Conservation (phyloP, 768 basidiomycete species). For the Suillus variegatus region DNA sequence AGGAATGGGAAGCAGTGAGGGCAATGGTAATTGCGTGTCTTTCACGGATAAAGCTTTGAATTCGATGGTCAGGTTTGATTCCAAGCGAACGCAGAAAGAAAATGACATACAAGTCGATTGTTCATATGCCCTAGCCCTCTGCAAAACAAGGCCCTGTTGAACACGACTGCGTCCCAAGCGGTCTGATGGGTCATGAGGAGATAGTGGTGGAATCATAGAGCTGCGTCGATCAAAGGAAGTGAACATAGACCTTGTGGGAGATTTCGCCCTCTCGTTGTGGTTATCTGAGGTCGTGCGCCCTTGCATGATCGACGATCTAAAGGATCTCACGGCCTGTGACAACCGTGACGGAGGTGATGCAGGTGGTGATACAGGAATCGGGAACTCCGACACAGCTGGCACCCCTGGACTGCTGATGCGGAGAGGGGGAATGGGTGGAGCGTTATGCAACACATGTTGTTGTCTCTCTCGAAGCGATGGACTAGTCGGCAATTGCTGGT, state of each 20-base stretch:
- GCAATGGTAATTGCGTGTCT: slow-evolving; percentile 40
- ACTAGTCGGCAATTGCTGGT: slow-evolving; percentile 9
- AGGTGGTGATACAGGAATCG: slow-evolving; percentile 16
- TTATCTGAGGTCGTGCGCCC: slow-evolving; percentile 14
- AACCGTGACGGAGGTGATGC: slow-evolving; percentile 21
- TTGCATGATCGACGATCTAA: slow-evolving; percentile 25
- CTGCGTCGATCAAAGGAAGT: slow-evolving; percentile 18
- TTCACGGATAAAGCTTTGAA: slow-evolving; percentile 13
- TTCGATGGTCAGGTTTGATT: neutral
- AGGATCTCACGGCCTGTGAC: slow-evolving; percentile 19
- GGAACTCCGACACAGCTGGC: slow-evolving; percentile 23
- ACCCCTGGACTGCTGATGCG: slow-evolving; percentile 20
- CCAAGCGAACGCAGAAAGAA: neutral
- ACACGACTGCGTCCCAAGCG: slow-evolving; percentile 9
- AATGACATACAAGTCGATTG: slow-evolving; percentile 21
- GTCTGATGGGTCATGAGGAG: slow-evolving; percentile 11
- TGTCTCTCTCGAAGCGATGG: slow-evolving; percentile 3
- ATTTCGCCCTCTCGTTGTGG: slow-evolving; percentile 14
- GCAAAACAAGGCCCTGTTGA: slow-evolving; percentile 26
- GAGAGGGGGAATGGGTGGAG: slow-evolving; percentile 16
- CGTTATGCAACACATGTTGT: neutral
- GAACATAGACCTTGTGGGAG: slow-evolving; percentile 13
- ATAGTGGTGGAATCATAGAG: slow-evolving; percentile 3
- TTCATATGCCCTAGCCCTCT: slow-evolving; percentile 30
- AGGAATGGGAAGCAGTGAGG: slow-evolving; percentile 35